These are phyloP conservation scores for Colletotrichum noveboracense DNA, from an alignment of 2,329 filamentous ascomycete genomes.

Conservation along the genomic window DNA sequence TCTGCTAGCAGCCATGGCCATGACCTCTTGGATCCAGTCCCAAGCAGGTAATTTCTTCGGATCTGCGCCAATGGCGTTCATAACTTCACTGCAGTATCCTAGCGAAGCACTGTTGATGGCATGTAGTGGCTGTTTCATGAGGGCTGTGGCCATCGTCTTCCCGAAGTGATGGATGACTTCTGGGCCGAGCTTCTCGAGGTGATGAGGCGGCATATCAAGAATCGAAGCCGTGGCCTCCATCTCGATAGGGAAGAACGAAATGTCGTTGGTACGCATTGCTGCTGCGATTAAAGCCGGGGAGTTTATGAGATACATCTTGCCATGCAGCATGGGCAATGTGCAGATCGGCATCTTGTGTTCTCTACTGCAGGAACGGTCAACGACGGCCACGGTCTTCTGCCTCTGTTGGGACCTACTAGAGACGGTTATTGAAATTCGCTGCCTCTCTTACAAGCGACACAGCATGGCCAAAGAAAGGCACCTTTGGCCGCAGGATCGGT, in stretches of 20 bases:
- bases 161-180: slow-evolving; percentile 39
- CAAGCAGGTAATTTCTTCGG: slow-evolving; percentile 37
- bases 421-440: slow-evolving; percentile 37
- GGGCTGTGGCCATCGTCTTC: slow-evolving; percentile 36
- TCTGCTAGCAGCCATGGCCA: slow-evolving; percentile 41
- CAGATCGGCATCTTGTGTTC: slow-evolving; percentile 38
- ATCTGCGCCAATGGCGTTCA: slow-evolving; percentile 28
- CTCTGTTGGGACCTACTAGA: slow-evolving; percentile 38
- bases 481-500: slow-evolving; percentile 39
- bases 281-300: slow-evolving; percentile 43
- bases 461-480: slow-evolving; percentile 52
- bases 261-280: slow-evolving; percentile 44
- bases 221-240: slow-evolving; percentile 40
- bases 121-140: slow-evolving; percentile 35
- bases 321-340: slow-evolving; percentile 48
- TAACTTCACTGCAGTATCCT: slow-evolving; percentile 31
- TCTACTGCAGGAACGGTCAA: slow-evolving; percentile 20
- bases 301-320: slow-evolving; percentile 50
- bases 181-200: slow-evolving; percentile 23
- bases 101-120: slow-evolving; percentile 41
- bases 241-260: slow-evolving; percentile 49
- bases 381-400: not conserved
- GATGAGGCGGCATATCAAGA: slow-evolving; percentile 36
- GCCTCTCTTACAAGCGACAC: slow-evolving; percentile 44
- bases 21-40: slow-evolving; percentile 39